Base-by-base conservation (phyloP, 176 grass and related monocot species). In the Bolboschoenus planiculmis region DNA sequence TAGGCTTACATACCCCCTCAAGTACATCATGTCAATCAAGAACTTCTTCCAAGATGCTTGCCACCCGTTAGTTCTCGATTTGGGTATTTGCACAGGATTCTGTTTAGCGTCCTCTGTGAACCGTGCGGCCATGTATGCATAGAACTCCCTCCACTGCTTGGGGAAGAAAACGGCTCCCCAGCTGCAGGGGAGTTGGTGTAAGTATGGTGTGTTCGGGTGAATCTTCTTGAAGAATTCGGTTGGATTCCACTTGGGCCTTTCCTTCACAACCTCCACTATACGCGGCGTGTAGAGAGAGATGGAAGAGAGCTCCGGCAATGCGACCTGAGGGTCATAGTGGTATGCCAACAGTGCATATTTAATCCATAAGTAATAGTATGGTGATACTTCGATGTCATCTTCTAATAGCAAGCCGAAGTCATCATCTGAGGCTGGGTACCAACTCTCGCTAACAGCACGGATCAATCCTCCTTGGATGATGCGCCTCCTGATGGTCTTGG, bases 91-190 rank as follows among this genome's bases (percentile, higher is more conserved):
- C 26, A 95, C 96, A 0, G 92, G 92, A 53, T 95, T 99, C 79
- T 88, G 56, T 85, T 99, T 99, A 5, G 92, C 96, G 74, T 99
- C 86, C 44, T 99, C 92, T 4, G 92, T 99, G 89, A 93, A 99
- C 0, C 96, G 35, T 47, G 96, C 58, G 33, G 36, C 84, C 92
- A 99, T 95, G 90, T 99, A 99, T 3, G 96, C 92, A 79, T 95
- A 95, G 96, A 99, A 99, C 84, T 99, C 96, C 59, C 96, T 88
- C 96, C 96, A 99, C 31, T 95, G 96, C 86, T 95, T 93, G 10
- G 96, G 96, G 92, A 99, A 99, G 92, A 95, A 99, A 53, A 99
- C 91, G 26, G 96, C 92, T 76, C 96, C 96, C 96, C 96, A 99
- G 86, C 96, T 99, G 87, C 96, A 99, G 4, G 96, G 96, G 2